Percentiles rank a stretch among this genome's conserved stretches.
These are phyloP conservation scores for Chlamydomonas schloesseri DNA, from an alignment of 139 green algal genomes.

Conservation along the genomic window DNA sequence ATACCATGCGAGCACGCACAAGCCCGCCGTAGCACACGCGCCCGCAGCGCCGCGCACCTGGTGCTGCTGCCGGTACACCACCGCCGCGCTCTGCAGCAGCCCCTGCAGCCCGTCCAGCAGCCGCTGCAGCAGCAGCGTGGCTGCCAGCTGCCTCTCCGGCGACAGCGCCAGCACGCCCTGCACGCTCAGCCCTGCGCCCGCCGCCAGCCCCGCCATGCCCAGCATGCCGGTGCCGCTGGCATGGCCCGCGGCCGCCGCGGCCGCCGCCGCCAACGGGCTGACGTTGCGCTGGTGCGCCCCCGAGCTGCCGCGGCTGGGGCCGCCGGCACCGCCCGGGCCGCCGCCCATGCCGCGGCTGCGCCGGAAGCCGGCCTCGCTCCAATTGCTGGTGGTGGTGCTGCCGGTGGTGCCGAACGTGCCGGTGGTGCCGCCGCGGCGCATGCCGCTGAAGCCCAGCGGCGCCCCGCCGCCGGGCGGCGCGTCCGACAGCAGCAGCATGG, in stretches of 20 bases:
- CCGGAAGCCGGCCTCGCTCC: neutral
- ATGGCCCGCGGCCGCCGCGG: neutral
- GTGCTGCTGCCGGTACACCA: conserved; percentile 10
- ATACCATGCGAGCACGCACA: too few species aligned
- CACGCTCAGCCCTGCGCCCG: neutral
- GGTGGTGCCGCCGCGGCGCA: too few species aligned
- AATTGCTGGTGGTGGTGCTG: too few species aligned
- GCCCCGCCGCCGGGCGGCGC: neutral
- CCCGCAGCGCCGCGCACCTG: neutral
- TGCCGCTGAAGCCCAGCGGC: too few species aligned
- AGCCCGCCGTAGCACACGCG: too few species aligned
- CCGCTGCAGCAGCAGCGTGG: conserved; percentile 18
- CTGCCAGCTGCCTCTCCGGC: conserved; percentile 10
- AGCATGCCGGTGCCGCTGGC: neutral
- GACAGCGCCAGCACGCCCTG: neutral
- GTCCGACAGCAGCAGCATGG: neutral
- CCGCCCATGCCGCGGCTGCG: neutral
- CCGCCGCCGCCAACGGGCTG: neutral
- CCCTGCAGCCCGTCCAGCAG: conserved; percentile 18
- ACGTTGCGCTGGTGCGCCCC: neutral
- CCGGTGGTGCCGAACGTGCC: too few species aligned
- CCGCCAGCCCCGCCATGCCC: neutral
- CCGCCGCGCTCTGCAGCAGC: conserved; percentile 10
- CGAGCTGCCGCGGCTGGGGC: neutral
- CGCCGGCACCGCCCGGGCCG: neutral